Evolutionary conservation across 495 filamentous ascomycete genomes (phyloP).

Genomic region (Tricharina praecox): DNA sequence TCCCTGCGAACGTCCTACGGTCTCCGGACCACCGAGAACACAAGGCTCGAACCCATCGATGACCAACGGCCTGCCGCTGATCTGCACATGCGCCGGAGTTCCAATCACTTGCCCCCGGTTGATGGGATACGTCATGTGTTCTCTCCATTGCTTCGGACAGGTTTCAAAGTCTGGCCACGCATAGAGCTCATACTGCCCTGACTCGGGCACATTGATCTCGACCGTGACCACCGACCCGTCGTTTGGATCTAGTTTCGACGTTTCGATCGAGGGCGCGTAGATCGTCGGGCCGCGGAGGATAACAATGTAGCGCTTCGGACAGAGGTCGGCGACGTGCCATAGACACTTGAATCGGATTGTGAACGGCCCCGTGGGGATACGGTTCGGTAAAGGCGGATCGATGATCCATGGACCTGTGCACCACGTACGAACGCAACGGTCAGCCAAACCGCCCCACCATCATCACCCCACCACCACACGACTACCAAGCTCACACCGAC

Average conservation of each 20-base stretch:
- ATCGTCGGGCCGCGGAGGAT: constrained; percentile 6
- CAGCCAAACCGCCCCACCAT: too few species aligned
- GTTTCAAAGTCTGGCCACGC: constrained; percentile 14
- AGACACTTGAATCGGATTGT: constrained; percentile 2
- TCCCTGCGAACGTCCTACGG: not conserved
- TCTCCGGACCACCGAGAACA: not conserved
- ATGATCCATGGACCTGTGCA: constrained; percentile 4
- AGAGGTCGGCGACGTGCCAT: constrained; percentile 2
- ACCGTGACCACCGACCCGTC: not conserved
- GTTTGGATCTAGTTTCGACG: not conserved
- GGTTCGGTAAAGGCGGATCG: constrained; percentile 1
- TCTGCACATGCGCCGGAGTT: not conserved
- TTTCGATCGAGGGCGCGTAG: not conserved
- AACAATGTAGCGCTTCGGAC: constrained; percentile 2
- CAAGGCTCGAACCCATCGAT: not conserved
- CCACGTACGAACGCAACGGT: too few species aligned
- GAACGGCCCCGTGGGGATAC: not conserved
- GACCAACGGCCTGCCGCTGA: not conserved
- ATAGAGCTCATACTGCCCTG: constrained; percentile 14
- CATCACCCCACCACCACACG: too few species aligned
- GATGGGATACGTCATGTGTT: constrained; percentile 6
- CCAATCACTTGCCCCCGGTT: constrained; percentile 8
- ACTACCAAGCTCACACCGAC: too few species aligned
- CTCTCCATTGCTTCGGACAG: constrained; percentile 4
- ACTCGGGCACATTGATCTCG: constrained; percentile 6